A percentile compares a stretch with the other conserved stretches of the same genome.
Conservation (phyloP, 768 basidiomycete species). For the Pulveroboletus sp. region DNA sequence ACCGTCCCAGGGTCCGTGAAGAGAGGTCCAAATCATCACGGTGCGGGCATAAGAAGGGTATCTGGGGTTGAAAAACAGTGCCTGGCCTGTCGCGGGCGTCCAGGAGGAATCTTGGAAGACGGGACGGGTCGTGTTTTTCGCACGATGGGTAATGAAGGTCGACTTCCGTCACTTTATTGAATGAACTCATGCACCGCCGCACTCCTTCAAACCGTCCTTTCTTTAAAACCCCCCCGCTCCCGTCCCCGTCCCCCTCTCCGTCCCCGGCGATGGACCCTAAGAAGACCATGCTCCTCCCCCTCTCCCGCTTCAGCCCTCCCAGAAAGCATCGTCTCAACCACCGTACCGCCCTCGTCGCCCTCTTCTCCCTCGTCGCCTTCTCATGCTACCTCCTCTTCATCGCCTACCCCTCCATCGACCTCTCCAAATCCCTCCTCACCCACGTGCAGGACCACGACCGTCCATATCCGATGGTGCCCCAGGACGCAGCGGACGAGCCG, state of each 20-base stretch:
- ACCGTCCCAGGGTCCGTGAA: too few species aligned
- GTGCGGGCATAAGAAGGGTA: too few species aligned
- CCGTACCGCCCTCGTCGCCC: conserved; percentile 51
- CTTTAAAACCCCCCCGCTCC: conserved; percentile 9
- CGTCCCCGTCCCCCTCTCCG: neutral
- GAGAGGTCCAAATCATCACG: too few species aligned
- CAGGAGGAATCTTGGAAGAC: too few species aligned
- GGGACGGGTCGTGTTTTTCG: too few species aligned
- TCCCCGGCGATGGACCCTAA: neutral
- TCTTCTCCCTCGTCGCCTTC: conserved; percentile 48
- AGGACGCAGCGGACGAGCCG: conserved; percentile 25
- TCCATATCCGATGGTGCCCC: neutral
- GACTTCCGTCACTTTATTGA: neutral
- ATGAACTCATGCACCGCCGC: conserved; percentile 26
- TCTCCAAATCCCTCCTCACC: conserved; percentile 34
- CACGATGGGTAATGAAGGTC: neutral
- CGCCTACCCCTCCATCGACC: conserved; percentile 39
- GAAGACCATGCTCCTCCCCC: conserved; percentile 31
- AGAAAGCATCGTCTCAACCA: conserved; percentile 42
- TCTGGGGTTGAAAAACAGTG: too few species aligned
- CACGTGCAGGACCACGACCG: conserved; percentile 14
- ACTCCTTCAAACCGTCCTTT: conserved; percentile 19
- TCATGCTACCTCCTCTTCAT: conserved; percentile 55
- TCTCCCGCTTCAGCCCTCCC: conserved; percentile 16
- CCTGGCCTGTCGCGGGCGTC: too few species aligned